A percentile compares a stretch with the other conserved stretches of the same genome.
Evolutionary conservation across 805 yeast species (phyloP).

Genomic region (Candida nanaspora): DNA sequence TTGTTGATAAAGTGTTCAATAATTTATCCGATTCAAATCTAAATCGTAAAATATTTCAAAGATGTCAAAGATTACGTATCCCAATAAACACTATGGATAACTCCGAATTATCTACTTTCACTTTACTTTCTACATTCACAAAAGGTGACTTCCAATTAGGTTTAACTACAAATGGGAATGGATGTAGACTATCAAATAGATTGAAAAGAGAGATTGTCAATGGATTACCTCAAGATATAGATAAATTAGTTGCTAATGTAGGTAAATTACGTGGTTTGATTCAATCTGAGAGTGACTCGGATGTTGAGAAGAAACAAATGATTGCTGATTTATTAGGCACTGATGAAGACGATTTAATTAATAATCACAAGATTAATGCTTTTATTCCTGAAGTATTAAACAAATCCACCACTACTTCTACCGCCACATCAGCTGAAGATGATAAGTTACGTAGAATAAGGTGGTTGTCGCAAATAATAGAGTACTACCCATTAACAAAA

Average conservation of each 20-base stretch:
- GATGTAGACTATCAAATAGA: conserved; percentile 79
- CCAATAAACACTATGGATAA: conserved; percentile 79
- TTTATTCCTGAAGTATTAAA: conserved; percentile 41
- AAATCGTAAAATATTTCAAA: conserved; percentile 35
- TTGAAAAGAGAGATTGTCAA: conserved; percentile 67
- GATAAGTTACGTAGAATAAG: conserved; percentile 56
- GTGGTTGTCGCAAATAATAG: conserved; percentile 87
- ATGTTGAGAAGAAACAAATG: conserved; percentile 26
- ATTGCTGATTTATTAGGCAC: conserved; percentile 40
- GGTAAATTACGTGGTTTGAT: conserved; percentile 58
- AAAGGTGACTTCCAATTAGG: conserved; percentile 78
- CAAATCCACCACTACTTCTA: conserved; percentile 8
- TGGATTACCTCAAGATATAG: conserved; percentile 63
- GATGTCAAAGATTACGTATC: conserved; percentile 57
- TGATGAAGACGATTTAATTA: conserved; percentile 68
- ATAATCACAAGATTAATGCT: conserved; percentile 48
- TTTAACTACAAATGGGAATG: conserved; percentile 80
- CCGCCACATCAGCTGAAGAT: conserved; percentile 44
- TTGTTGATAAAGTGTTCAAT: conserved; percentile 71
- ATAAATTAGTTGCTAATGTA: conserved; percentile 57
- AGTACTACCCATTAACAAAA: conserved; percentile 72
- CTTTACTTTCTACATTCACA: conserved; percentile 61
- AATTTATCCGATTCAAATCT: conserved; percentile 13
- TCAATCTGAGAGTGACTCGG: conserved; percentile 37
- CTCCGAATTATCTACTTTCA: conserved; percentile 66